Base-by-base conservation (phyloP, 2,329 filamentous ascomycete species). In the Pseudodiploospora longispora region DNA sequence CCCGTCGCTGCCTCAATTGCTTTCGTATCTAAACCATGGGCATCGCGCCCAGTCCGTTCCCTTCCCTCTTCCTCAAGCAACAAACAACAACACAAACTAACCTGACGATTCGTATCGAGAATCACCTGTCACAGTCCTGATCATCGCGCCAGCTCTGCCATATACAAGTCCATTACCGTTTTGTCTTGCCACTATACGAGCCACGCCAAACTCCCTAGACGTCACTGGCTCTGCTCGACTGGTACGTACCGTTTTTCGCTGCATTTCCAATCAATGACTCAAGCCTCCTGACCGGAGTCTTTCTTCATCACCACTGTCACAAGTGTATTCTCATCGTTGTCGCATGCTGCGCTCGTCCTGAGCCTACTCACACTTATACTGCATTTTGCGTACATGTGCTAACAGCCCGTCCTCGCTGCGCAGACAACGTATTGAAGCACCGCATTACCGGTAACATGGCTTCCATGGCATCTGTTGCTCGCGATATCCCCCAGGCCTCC, bases 381-480 rank as follows among this genome's bases (percentile, higher is more conserved):
- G 42, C 19, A 19, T 19, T 19, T 19, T 19, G 19, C 19, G 19
- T 19, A 40, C 41, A 37, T 31, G 38, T 32, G 12, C 30, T 43
- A 34, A 40, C 48, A 32, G 32, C 41, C 36, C 35, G 31, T 36
- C 39, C 30, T 33, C 36, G 34, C 37, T 38, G 32, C 39, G 40
- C 54, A 73, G 68, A 68, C 59, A 46, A 56, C 61, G 62, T 66
- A 66, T 65, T 64, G 68, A 74, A 75, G 69, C 68, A 64, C 59
- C 51, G 52, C 59, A 54, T 61, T 35, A 58, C 49, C 59, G 62
- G 66, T 63, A 70, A 70, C 61, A 81, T 80, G 76, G 79, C 78
- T 74, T 74, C 70, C 64, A 75, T 78, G 78, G 74, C 75, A 75
- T 70, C 76, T 70, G 75, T 74, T 76, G 76, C 70, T 75, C 77